Conservation (phyloP, 345 rosid genomes). For the Arabidopsis suecica region DNA sequence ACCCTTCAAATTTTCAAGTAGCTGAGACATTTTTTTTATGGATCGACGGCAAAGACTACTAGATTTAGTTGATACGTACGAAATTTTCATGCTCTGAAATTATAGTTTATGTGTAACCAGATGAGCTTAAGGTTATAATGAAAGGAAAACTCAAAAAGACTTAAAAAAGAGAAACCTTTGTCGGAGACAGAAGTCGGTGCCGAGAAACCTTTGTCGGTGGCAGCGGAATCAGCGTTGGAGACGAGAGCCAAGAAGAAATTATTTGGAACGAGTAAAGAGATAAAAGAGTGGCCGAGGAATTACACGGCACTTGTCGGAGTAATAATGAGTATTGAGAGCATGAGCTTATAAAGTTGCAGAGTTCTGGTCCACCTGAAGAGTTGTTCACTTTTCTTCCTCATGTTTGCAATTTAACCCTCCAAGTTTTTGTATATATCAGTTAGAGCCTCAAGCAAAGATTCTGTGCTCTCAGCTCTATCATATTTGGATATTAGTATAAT, state of each 20-base stretch:
- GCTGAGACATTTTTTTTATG: neutral
- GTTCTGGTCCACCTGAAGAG: conserved; percentile 1
- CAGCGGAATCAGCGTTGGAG: conserved; percentile 19
- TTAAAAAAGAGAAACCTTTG: conserved; percentile 16
- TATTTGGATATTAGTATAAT: no score
- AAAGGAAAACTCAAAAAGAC: neutral
- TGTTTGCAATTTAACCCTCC: neutral
- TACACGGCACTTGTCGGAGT: conserved; percentile 15
- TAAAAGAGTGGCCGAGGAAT: neutral
- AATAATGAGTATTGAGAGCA: neutral
- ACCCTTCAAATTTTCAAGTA: neutral
- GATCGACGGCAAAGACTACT: neutral
- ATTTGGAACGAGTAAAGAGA: neutral
- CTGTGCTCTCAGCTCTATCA: no score
- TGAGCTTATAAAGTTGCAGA: conserved; percentile 4
- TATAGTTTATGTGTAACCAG: conserved; percentile 9
- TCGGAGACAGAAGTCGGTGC: conserved; percentile 12
- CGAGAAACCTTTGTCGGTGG: conserved; percentile 22
- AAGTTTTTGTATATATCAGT: neutral
- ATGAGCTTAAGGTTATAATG: neutral
- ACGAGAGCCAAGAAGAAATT: neutral
- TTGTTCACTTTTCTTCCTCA: conserved; percentile 16
- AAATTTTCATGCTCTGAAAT: neutral
- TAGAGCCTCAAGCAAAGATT: neutral
- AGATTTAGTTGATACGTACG: neutral